Percentiles rank a stretch among this genome's conserved stretches.
Evolutionary conservation across 805 yeast genomes (phyloP).

Genomic region (Tanozyma kutaoensis): DNA sequence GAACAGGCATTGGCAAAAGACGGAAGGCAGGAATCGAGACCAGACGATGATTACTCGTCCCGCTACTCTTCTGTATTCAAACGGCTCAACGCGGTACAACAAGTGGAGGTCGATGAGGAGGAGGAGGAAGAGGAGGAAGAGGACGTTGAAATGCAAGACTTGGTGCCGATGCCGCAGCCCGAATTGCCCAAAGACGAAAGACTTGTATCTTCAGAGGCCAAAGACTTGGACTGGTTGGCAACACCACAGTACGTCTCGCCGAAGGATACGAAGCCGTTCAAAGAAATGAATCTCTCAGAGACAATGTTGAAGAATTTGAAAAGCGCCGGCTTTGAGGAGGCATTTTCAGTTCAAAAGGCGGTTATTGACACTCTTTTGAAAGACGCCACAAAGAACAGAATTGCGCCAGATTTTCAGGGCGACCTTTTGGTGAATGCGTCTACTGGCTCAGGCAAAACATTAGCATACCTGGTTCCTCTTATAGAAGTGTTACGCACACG

Average conservation of each 20-base stretch:
- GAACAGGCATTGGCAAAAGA: too few species aligned
- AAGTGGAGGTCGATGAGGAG: slow-evolving; percentile 8
- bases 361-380: slow-evolving; percentile 42
- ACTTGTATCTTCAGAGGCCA: slow-evolving; percentile 14
- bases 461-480: slow-evolving; percentile 79
- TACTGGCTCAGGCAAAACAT: slow-evolving; percentile 93
- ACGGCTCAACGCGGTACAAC: slow-evolving; percentile 28
- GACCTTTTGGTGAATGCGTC: slow-evolving; percentile 85
- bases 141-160: slow-evolving; percentile 10
- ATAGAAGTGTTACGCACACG: slow-evolving; percentile 53
- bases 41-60: slow-evolving; percentile 8
- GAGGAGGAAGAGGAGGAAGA: slow-evolving; percentile 8
- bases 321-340: slow-evolving; percentile 32
- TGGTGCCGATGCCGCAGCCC: slow-evolving; percentile 83
- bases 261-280: slow-evolving; percentile 31
- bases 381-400: slow-evolving; percentile 24
- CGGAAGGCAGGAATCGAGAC: background rate
- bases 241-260: slow-evolving; percentile 47
- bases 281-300: slow-evolving; percentile 30
- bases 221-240: slow-evolving; percentile 52
- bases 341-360: slow-evolving; percentile 68
- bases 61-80: slow-evolving; percentile 39
- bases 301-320: slow-evolving; percentile 33
- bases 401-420: slow-evolving; percentile 44
- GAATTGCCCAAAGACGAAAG: slow-evolving; percentile 41